A percentile compares a stretch with the other conserved stretches of the same genome.
Conservation (phyloP, 805 yeast genomes). For the Starmerella lactis-condensi region DNA sequence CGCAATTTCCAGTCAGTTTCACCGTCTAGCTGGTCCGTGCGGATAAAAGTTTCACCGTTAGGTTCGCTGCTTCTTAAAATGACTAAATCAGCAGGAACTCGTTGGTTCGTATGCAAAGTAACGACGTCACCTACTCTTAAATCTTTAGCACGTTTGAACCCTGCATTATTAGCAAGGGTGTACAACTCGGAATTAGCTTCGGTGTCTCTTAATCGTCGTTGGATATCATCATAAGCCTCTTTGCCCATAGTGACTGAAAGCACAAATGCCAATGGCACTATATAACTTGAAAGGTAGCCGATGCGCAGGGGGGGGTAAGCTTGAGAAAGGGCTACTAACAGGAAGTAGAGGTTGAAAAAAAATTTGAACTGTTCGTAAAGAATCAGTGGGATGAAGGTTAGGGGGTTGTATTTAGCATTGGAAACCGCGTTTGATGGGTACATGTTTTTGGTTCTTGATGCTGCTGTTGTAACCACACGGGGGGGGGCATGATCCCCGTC, state of each 20-base stretch:
- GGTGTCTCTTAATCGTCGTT: constrained; percentile 70
- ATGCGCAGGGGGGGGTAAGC: constrained; percentile 74
- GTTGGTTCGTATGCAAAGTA: constrained; percentile 53
- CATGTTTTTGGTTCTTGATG: no score
- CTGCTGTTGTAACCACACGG: no score
- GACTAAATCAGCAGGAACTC: constrained; percentile 89
- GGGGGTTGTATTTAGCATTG: constrained; percentile 81
- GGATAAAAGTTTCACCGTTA: constrained; percentile 74
- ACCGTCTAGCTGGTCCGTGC: constrained; percentile 96
- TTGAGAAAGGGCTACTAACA: constrained; percentile 86
- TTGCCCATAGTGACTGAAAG: constrained; percentile 81
- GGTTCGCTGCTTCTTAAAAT: constrained; percentile 64
- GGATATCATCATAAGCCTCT: constrained; percentile 87
- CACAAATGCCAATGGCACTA: constrained; percentile 89
- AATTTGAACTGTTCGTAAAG: constrained; percentile 92
- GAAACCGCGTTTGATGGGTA: constrained; percentile 61
- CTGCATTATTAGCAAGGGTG: constrained; percentile 33
- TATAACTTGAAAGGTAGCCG: constrained; percentile 80
- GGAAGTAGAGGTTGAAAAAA: constrained; percentile 80
- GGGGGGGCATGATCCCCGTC: no score
- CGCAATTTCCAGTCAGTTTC: constrained; percentile 98
- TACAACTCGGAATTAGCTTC: constrained; percentile 76
- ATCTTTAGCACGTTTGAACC: constrained; percentile 34
- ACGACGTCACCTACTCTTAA: constrained; percentile 77
- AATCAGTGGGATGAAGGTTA: constrained; percentile 73